Percentiles rank a stretch among this genome's conserved stretches.
These are phyloP conservation scores for Candida multigemmis DNA, from an alignment of 805 yeast species.

Conservation along the genomic window DNA sequence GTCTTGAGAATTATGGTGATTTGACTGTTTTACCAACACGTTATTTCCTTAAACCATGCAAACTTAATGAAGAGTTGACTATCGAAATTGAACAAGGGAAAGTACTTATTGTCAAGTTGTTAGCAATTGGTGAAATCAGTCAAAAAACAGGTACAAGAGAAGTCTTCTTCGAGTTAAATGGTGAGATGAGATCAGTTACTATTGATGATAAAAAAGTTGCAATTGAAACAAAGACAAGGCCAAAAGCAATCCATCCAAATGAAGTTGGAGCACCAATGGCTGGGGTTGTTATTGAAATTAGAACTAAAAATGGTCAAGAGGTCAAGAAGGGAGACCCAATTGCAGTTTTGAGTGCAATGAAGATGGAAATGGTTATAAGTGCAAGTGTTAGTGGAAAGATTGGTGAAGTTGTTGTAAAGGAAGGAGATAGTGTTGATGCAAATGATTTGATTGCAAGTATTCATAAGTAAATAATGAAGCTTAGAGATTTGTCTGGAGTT, in stretches of 20 bases:
- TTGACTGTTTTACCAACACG: conserved; percentile 90
- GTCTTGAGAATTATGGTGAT: conserved; percentile 77
- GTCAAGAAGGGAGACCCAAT: conserved; percentile 96
- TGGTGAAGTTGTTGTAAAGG: conserved; percentile 67
- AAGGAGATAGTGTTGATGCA: conserved; percentile 94
- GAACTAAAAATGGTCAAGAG: conserved; percentile 77
- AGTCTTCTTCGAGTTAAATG: conserved; percentile 95
- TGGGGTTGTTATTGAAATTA: conserved; percentile 93
- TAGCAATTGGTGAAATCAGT: conserved; percentile 88
- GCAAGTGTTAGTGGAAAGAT: conserved; percentile 86
- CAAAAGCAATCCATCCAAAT: conserved; percentile 87
- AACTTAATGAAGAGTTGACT: conserved; percentile 77
- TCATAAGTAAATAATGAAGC: conserved; percentile 9
- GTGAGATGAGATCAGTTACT: conserved; percentile 94
- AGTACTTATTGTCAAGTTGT: conserved; percentile 78
- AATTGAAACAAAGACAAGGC: conserved; percentile 76
- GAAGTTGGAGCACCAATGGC: conserved; percentile 99
- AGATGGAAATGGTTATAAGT: conserved; percentile 98
- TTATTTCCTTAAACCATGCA: conserved; percentile 81
- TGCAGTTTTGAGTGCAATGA: conserved; percentile 94
- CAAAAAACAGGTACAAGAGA: conserved; percentile 85
- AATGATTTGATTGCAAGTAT: conserved; percentile 62
- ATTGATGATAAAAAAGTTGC: conserved; percentile 84
- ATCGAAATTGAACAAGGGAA: conserved; percentile 95
- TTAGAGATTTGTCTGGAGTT: too few relatives aligned